Percentiles rank a stretch among this genome's conserved stretches.
Conservation (phyloP, 1,284 basidiomycete genomes). For the Termitomyces sp. region DNA sequence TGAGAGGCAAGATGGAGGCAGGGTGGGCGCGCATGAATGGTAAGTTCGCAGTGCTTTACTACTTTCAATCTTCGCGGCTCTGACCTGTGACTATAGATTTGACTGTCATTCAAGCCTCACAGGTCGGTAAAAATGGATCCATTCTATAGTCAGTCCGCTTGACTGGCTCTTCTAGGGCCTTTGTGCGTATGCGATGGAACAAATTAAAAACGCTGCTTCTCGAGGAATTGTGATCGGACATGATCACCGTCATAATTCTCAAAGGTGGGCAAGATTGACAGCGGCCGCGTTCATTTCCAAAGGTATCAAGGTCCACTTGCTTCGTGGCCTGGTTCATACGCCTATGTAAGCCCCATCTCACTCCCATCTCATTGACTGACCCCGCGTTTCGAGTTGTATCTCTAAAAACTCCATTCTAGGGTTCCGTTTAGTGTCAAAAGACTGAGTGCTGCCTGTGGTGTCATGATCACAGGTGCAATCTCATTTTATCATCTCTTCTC, state of each 20-base stretch:
- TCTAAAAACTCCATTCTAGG: constrained; percentile 28
- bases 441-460: constrained; percentile 68
- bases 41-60: constrained; percentile 14
- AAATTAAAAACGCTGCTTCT: constrained; percentile 44
- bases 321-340: constrained; percentile 69
- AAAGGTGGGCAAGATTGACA: constrained; percentile 70
- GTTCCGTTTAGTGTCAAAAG: constrained; percentile 74
- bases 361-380: not conserved
- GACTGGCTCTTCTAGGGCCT: constrained; percentile 49
- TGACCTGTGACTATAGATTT: constrained; percentile 41
- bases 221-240: constrained; percentile 77
- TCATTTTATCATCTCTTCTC: constrained; percentile 1
- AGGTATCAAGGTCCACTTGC: constrained; percentile 67
- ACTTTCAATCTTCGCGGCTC: not conserved
- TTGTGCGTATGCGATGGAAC: constrained; percentile 59
- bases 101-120: constrained; percentile 77
- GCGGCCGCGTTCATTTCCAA: constrained; percentile 62
- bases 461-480: constrained; percentile 78
- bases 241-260: constrained; percentile 77
- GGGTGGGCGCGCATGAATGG: constrained; percentile 83
- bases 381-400: not conserved
- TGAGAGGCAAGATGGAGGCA: constrained; percentile 79
- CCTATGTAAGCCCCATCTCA: constrained; percentile 56
- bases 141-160: not conserved
- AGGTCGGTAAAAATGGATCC: constrained; percentile 36